Percentiles rank a stretch among this genome's conserved stretches.
These are phyloP conservation scores for Acrocalymma vagum DNA, from an alignment of 2,329 filamentous ascomycete genomes.

Conservation along the genomic window DNA sequence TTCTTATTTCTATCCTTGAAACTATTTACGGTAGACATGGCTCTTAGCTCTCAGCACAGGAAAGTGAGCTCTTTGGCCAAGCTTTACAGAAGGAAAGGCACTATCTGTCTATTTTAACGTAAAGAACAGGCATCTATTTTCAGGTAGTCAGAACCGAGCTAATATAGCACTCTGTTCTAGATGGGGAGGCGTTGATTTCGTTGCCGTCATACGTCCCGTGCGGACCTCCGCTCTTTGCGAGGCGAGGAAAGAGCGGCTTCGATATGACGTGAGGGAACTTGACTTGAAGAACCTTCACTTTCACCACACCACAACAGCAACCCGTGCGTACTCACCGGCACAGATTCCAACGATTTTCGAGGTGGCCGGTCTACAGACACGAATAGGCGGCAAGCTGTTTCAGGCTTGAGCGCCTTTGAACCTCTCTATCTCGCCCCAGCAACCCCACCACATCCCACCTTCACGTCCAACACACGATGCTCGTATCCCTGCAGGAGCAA, in stretches of 20 bases:
- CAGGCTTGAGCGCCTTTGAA: conserved; percentile 1
- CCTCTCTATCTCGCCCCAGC: conserved; percentile 2
- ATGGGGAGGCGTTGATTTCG: conserved; percentile 5
- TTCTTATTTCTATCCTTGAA: too few relatives aligned
- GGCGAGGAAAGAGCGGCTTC: conserved; percentile 9
- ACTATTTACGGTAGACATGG: too few relatives aligned
- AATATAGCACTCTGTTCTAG: conserved; percentile 2
- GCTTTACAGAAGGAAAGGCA: too few relatives aligned
- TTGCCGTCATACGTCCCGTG: conserved; percentile 11
- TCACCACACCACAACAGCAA: background rate
- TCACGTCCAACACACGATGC: conserved; percentile 41
- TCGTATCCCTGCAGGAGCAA: conserved; percentile 69
- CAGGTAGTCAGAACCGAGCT: too few relatives aligned
- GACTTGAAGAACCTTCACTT: conserved; percentile 15
- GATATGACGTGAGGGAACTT: conserved; percentile 24
- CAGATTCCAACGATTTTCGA: conserved; percentile 6
- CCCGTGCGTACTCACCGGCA: background rate
- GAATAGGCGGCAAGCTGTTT: conserved; percentile 4
- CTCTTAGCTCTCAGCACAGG: too few relatives aligned
- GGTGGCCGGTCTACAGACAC: conserved; percentile 27
- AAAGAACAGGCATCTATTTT: too few relatives aligned
- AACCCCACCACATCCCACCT: conserved; percentile 23
- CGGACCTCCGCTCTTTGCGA: conserved; percentile 12
- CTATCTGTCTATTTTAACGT: too few relatives aligned
- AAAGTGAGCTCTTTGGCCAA: too few relatives aligned